phyloP scores from a whole-genome alignment of 2,329 filamentous ascomycete genomes.

The Cercospora canescens region DNA sequence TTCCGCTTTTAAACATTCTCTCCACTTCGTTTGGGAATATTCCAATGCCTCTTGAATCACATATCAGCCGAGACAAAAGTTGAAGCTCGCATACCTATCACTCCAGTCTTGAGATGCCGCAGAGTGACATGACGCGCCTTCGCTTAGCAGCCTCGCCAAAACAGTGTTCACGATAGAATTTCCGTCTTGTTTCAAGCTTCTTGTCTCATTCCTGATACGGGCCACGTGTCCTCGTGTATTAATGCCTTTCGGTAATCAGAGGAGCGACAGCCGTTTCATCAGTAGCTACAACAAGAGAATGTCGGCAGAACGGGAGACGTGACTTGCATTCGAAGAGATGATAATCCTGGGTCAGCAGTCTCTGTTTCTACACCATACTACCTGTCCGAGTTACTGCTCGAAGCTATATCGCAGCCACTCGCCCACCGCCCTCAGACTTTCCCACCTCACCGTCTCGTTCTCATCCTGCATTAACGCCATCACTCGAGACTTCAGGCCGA shows the following conservation, averaged over 20 bases:
- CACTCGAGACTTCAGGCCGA: constrained; percentile 80
- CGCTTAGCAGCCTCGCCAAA: neutral
- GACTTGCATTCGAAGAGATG: neutral
- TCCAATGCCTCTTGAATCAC: too few relatives aligned
- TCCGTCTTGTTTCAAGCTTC: neutral
- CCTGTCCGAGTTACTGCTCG: constrained; percentile 39
- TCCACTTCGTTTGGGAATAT: neutral
- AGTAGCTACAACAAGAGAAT: too few relatives aligned
- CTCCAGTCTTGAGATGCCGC: too few relatives aligned
- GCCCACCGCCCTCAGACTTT: constrained; percentile 81
- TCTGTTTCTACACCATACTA: neutral
- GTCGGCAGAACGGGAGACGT: neutral
- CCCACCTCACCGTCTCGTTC: constrained; percentile 88
- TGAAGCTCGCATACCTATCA: too few relatives aligned
- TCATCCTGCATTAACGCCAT: constrained; percentile 93
- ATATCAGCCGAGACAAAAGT: too few relatives aligned
- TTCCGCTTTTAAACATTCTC: too few relatives aligned
- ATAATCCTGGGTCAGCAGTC: neutral
- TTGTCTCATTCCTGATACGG: neutral
- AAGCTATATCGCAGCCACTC: constrained; percentile 75
- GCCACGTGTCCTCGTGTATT: neutral
- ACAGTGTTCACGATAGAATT: neutral
- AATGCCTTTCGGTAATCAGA: too few relatives aligned
- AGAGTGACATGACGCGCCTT: neutral
- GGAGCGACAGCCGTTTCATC: neutral